phyloP scores from a whole-genome alignment of 2,329 filamentous ascomycete species.

The Fusarium odoratissimum region DNA sequence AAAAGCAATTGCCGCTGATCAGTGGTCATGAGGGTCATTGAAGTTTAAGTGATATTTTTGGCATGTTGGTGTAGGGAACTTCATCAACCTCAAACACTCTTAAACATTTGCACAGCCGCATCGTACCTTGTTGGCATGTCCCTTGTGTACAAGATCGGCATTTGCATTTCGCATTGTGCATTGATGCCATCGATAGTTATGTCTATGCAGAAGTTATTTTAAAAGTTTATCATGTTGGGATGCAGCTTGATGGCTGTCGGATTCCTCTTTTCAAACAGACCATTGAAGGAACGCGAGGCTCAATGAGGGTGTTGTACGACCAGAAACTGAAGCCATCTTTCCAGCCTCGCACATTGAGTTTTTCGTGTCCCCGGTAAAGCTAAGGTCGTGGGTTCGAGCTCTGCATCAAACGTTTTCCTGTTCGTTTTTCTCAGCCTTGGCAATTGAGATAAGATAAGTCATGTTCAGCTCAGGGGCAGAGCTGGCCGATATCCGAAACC shows the following conservation, averaged over 20 bases:
- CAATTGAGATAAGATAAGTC: conserved; percentile 6
- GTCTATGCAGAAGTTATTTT: background rate
- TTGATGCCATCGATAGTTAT: background rate
- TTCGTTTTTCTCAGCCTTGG: background rate
- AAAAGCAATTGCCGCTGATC: background rate
- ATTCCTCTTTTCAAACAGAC: background rate
- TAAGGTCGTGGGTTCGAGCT: background rate
- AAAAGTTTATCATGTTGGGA: background rate
- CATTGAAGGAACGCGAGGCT: background rate
- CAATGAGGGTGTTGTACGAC: background rate
- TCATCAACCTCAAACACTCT: background rate
- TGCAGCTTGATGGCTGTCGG: background rate
- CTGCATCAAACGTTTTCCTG: background rate
- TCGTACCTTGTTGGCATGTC: background rate
- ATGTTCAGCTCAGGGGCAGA: background rate
- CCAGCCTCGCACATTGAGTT: background rate
- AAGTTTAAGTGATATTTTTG: background rate
- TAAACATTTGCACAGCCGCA: background rate
- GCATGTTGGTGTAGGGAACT: background rate
- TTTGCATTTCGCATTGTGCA: background rate
- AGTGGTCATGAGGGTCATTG: background rate
- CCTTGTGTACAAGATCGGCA: background rate
- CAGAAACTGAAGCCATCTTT: background rate
- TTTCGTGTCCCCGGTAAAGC: background rate
- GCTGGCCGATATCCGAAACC: background rate